A percentile compares a stretch with the other conserved stretches of the same genome.
These are phyloP conservation scores for Hsuehochloa calcarea DNA, from an alignment of 176 grass and related monocot genomes.

Conservation along the genomic window DNA sequence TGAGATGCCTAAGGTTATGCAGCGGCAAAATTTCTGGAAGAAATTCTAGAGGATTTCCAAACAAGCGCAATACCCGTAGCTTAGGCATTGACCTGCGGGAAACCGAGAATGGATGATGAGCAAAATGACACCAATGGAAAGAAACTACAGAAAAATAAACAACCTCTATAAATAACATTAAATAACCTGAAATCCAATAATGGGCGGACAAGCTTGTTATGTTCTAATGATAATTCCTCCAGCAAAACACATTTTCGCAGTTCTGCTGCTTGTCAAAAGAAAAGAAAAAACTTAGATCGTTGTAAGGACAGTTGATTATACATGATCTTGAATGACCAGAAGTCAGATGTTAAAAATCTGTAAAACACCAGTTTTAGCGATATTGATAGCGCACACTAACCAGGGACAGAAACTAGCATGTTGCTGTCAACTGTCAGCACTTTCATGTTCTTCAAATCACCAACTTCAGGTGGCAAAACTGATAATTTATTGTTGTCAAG, in stretches of 20 bases:
- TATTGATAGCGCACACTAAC: constrained; percentile 44
- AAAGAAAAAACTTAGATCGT: background rate
- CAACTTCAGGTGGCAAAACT: constrained; percentile 90
- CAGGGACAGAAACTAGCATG: constrained; percentile 93
- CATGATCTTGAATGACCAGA: constrained; percentile 18
- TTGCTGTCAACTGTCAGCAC: constrained; percentile 83
- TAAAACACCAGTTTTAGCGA: background rate
- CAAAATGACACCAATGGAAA: constrained; percentile 27
- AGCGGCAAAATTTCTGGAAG: constrained; percentile 97
- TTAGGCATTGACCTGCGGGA: constrained; percentile 86
- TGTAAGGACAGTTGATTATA: constrained; percentile 14
- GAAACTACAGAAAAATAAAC: constrained; percentile 24
- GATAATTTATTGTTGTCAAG: constrained; percentile 89
- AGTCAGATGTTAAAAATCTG: constrained; percentile 2
- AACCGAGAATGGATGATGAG: constrained; percentile 56
- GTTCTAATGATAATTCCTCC: constrained; percentile 88
- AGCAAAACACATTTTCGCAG: constrained; percentile 84
- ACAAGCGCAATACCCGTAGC: constrained; percentile 81
- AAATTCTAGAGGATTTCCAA: constrained; percentile 97
- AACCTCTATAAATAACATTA: constrained; percentile 30
- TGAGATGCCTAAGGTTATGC: constrained; percentile 87
- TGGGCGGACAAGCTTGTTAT: constrained; percentile 92
- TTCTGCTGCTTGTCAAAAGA: constrained; percentile 65
- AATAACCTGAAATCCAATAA: constrained; percentile 98
- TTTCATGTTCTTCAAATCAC: constrained; percentile 80